A percentile compares a stretch with the other conserved stretches of the same genome.
phyloP scores from a whole-genome alignment of 495 filamentous ascomycete genomes.

The Letharia lupina region DNA sequence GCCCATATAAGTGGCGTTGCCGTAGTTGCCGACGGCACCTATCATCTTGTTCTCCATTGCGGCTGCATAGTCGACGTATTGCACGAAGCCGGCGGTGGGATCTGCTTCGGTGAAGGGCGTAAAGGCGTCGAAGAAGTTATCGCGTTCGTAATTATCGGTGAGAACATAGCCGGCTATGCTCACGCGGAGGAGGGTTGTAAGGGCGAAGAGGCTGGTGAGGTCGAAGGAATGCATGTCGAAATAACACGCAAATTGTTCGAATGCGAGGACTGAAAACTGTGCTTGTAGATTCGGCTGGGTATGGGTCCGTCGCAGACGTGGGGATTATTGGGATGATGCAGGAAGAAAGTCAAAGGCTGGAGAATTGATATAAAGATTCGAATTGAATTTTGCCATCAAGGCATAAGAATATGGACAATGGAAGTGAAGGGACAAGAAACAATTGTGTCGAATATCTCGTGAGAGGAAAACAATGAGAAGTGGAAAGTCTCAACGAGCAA shows the following conservation, averaged over 20 bases:
- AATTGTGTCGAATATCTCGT: not conserved
- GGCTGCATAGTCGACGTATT: constrained; percentile 45
- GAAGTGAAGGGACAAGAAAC: not conserved
- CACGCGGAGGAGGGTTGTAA: constrained; percentile 28
- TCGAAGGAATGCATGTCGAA: constrained; percentile 8
- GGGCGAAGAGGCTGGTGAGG: constrained; percentile 2
- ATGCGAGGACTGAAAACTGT: not conserved
- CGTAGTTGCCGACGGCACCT: constrained; percentile 31
- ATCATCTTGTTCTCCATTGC: constrained; percentile 50
- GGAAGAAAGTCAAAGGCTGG: not conserved
- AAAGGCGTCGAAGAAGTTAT: constrained; percentile 51
- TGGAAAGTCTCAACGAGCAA: not conserved
- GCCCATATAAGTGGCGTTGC: constrained; percentile 38
- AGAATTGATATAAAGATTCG: not conserved
- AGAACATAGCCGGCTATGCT: constrained; percentile 42
- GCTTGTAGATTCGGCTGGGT: not conserved
- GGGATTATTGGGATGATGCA: not conserved
- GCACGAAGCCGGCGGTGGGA: constrained; percentile 63
- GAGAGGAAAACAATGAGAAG: not conserved
- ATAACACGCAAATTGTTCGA: not conserved
- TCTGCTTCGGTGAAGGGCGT: constrained; percentile 44
- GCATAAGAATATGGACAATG: not conserved
- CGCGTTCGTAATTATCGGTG: constrained; percentile 35
- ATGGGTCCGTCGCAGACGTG: not conserved
- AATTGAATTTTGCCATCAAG: not conserved